Conservation (phyloP, 257 asterid genomes). For the Anisodus acutangulus region DNA sequence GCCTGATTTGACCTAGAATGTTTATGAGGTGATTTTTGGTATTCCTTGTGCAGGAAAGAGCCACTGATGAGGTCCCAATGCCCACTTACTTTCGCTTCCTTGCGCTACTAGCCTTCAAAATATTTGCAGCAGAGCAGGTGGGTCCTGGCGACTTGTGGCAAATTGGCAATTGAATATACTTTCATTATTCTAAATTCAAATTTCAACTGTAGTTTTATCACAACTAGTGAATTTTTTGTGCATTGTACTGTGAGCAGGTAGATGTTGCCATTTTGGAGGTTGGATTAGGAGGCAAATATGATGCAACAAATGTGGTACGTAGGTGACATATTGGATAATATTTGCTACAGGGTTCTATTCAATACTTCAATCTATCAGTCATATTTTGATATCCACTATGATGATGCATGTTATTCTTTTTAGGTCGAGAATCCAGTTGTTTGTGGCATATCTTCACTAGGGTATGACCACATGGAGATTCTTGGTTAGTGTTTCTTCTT, state of each 20-base stretch:
- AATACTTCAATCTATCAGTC: constrained; percentile 1
- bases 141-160: constrained; percentile 18
- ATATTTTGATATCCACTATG: constrained; percentile 39
- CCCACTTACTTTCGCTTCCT: constrained; percentile 97
- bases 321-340: constrained; percentile 6
- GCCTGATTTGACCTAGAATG: neutral
- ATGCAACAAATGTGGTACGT: constrained; percentile 97
- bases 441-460: constrained; percentile 89
- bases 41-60: constrained; percentile 56
- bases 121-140: constrained; percentile 94
- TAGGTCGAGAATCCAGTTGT: constrained; percentile 85
- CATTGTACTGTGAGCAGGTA: constrained; percentile 56
- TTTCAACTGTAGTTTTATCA: constrained; percentile 33
- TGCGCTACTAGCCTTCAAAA: constrained; percentile 94
- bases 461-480: constrained; percentile 97
- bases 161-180: constrained; percentile 27
- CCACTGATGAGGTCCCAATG: constrained; percentile 76
- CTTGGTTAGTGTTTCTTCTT: constrained; percentile 83
- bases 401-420: constrained; percentile 36
- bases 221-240: constrained; percentile 2
- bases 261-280: constrained; percentile 97
- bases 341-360: constrained; percentile 29
- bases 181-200: constrained; percentile 18
- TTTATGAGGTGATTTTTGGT: neutral
- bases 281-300: constrained; percentile 94